A percentile compares a stretch with the other conserved stretches of the same genome.
Evolutionary conservation across 257 asterid genomes (phyloP).

Genomic region (Handroanthus guayacan): DNA sequence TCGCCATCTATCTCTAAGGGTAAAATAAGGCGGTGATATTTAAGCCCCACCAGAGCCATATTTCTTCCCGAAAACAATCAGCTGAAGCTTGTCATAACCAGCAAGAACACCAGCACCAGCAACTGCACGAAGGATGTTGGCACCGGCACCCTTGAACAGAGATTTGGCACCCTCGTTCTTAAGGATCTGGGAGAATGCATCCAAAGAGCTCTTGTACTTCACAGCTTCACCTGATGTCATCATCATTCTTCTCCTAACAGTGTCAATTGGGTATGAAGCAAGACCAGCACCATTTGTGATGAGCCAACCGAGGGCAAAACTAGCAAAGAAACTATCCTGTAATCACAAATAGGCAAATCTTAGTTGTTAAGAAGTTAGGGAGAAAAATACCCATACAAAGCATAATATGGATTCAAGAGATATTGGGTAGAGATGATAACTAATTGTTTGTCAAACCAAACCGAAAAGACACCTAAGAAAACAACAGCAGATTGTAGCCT

Average conservation of each 20-base stretch:
- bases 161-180: slow-evolving; percentile 88
- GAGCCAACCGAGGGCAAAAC: slow-evolving; percentile 93
- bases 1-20: slow-evolving; percentile 55
- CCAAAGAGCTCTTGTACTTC: slow-evolving; percentile 88
- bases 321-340: slow-evolving; percentile 95
- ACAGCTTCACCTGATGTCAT: slow-evolving; percentile 97
- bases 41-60: slow-evolving; percentile 89
- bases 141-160: slow-evolving; percentile 92
- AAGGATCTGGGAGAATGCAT: slow-evolving; percentile 76
- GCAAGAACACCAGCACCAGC: slow-evolving; percentile 98
- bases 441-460: not conserved
- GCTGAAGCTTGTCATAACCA: slow-evolving; percentile 92
- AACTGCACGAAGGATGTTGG: slow-evolving; percentile 87
- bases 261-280: slow-evolving; percentile 91
- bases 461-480: not conserved
- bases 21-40: slow-evolving; percentile 20
- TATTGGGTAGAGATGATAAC: not conserved
- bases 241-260: slow-evolving; percentile 96
- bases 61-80: slow-evolving; percentile 84
- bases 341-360: slow-evolving; percentile 30
- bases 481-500: not conserved
- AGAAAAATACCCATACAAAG: not conserved
- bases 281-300: slow-evolving; percentile 95
- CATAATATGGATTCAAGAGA: not conserved
- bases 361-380: not conserved